Evolutionary conservation across 331 rosid genomes (phyloP).

Genomic region (Arachis monticola): DNA sequence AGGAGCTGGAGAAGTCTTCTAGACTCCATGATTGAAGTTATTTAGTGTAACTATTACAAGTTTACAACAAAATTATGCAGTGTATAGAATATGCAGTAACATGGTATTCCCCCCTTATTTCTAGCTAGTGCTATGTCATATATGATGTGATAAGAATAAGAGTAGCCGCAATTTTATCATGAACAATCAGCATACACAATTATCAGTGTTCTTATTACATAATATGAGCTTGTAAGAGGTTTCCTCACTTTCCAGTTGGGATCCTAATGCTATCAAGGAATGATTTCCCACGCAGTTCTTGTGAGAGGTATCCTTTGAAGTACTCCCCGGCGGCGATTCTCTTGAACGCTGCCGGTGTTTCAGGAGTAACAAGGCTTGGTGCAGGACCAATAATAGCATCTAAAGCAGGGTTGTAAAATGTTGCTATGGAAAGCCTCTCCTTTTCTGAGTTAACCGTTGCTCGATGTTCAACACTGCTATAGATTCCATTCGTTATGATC

Average conservation of each 20-base stretch:
- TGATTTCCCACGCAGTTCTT: constrained; percentile 36
- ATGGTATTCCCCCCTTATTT: neutral
- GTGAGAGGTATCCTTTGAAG: constrained; percentile 21
- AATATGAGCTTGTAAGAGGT: neutral
- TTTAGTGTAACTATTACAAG: neutral
- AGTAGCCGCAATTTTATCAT: neutral
- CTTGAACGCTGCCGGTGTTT: constrained; percentile 39
- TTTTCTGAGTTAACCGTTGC: constrained; percentile 40
- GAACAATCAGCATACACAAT: neutral
- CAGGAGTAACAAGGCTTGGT: constrained; percentile 33
- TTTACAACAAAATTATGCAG: neutral
- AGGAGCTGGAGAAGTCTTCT: neutral
- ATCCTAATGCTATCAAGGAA: constrained; percentile 42
- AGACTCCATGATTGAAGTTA: no score
- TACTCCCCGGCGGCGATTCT: constrained; percentile 33
- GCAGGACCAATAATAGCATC: constrained; percentile 43
- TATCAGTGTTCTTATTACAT: no score
- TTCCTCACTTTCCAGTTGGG: constrained; percentile 4
- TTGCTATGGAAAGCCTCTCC: constrained; percentile 39
- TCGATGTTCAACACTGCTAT: constrained; percentile 41
- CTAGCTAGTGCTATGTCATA: neutral
- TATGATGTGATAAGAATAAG: neutral
- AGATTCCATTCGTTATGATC: constrained; percentile 46
- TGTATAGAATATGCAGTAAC: neutral
- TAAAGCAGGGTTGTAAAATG: constrained; percentile 32